These are phyloP conservation scores for Beauveria australis DNA, from an alignment of 2,329 filamentous ascomycete genomes.

Conservation along the genomic window DNA sequence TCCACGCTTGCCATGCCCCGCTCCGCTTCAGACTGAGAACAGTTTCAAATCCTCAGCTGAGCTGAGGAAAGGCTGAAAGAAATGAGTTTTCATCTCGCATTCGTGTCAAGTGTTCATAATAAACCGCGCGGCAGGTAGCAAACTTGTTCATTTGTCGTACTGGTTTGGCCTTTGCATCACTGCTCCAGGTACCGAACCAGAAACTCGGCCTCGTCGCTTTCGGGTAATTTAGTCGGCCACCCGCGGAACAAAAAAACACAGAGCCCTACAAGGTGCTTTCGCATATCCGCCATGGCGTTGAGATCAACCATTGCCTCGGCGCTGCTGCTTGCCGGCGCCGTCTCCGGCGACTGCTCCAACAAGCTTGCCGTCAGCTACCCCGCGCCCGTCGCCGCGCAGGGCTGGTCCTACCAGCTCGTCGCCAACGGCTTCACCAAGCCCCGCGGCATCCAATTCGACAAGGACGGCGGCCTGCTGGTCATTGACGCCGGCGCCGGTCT, in stretches of 20 bases:
- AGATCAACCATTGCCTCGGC: slow-evolving; percentile 1
- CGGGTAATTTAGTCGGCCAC: too few species aligned
- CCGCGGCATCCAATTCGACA: slow-evolving; percentile 38
- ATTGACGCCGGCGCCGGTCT: slow-evolving; percentile 36
- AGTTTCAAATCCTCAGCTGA: not conserved
- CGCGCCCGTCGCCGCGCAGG: slow-evolving; percentile 29
- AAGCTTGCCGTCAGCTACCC: slow-evolving; percentile 27
- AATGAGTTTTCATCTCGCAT: too few species aligned
- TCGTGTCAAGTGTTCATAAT: too few species aligned
- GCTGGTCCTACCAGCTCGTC: slow-evolving; percentile 37
- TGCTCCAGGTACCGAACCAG: too few species aligned
- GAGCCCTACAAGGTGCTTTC: too few species aligned
- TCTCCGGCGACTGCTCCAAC: slow-evolving; percentile 23
- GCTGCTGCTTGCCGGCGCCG: not conserved
- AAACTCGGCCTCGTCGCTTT: too few species aligned
- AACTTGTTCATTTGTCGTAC: too few species aligned
- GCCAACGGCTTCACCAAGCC: slow-evolving; percentile 33
- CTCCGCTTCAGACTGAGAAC: not conserved
- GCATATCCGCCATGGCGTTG: not conserved
- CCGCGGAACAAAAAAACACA: too few species aligned
- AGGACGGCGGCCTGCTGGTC: slow-evolving; percentile 36
- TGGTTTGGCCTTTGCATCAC: too few species aligned
- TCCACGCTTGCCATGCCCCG: not conserved
- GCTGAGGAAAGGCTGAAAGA: not conserved
- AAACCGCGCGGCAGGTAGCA: too few species aligned